These are phyloP conservation scores for Fusarium sambucinum DNA, from an alignment of 2,329 filamentous ascomycete species.

Conservation along the genomic window DNA sequence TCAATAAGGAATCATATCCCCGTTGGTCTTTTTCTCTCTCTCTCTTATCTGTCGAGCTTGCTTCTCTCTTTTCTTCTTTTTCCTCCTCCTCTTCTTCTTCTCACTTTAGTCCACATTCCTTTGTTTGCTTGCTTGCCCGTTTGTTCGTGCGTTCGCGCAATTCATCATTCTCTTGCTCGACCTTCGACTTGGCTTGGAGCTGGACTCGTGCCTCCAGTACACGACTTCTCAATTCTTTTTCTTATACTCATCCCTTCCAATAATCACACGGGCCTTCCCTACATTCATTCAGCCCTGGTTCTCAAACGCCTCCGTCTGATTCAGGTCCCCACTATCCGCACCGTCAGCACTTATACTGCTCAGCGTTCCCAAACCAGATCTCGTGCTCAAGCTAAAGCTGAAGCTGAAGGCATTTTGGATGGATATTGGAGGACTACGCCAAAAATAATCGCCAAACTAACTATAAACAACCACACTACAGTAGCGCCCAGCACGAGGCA, in stretches of 20 bases:
- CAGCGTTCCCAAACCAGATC: slow-evolving; percentile 12
- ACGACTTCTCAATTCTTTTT: slow-evolving; percentile 20
- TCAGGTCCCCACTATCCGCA: slow-evolving; percentile 14
- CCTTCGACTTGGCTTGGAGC: slow-evolving; percentile 36
- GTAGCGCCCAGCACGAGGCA: slow-evolving; percentile 34
- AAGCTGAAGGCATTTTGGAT: slow-evolving; percentile 10
- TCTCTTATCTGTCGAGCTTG: slow-evolving; percentile 11
- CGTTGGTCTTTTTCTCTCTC: slow-evolving; percentile 22
- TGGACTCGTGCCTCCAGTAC: slow-evolving; percentile 38
- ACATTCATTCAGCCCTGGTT: slow-evolving; percentile 19
- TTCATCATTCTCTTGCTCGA: slow-evolving; percentile 27
- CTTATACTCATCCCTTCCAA: slow-evolving; percentile 15
- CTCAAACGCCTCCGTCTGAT: slow-evolving; percentile 27
- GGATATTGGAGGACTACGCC: slow-evolving; percentile 19
- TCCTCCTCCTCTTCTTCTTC: slow-evolving; percentile 1
- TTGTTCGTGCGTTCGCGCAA: not conserved
- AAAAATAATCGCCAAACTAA: slow-evolving; percentile 38
- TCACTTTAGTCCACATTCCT: slow-evolving; percentile 15
- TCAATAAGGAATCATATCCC: slow-evolving; percentile 32
- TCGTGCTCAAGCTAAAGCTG: slow-evolving; percentile 22
- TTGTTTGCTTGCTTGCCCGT: slow-evolving; percentile 1
- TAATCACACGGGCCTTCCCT: slow-evolving; percentile 9
- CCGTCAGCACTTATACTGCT: slow-evolving; percentile 36
- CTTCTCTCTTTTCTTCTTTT: slow-evolving; percentile 2
- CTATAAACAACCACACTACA: not conserved